Base-by-base conservation (phyloP, 73 alveolate genomes). In the Paramecium sexaurelia region DNA sequence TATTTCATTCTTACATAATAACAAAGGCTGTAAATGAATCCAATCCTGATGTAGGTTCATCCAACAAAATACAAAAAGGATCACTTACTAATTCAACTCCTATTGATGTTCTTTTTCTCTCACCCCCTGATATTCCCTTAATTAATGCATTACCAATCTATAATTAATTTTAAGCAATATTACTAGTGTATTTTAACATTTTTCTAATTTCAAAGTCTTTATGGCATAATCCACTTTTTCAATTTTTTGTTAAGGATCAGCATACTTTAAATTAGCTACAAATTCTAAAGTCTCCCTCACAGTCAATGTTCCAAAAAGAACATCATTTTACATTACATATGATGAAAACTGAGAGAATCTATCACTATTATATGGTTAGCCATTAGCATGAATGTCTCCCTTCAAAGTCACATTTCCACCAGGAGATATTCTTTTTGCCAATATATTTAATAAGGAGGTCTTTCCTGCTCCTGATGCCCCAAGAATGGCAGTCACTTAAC, bases 401-500 rank as follows among this genome's bases (percentile, higher is more conserved):
- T 75, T 36, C 36, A 95, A 92, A 37, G 26, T 66, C 9, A 97
- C 96, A 68, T 95, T 85, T 43, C 85, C 84, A 1, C 96, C 71
- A 20, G 84, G 51, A 15, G 91, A 94, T 5, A 82, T 82, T 92
- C 97, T 96, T 8, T 97, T 96, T 11, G 99, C 96, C 26, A 97
- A 47, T 9, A 89, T 85, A 92, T 97, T 97, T 67, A 97, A 92
- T 37, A 97, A 92, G 4, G 99, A 94, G 0, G 99, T 97, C 75
- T 97, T 97, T 13, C 99, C 99, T 22, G 99, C 98, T 17, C 99
- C 99, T 45, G 98, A 95, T 6, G 98, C 97, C 9, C 99, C 99
- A 75, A 97, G 84, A 55, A 97, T 97, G 1, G 98, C 95, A 26
- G 97, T 87, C 61, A 97, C 92, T 92, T 94, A 92, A 0, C 98